Evolutionary conservation across 73 alveolate species (phyloP).

Genomic region (Uronychia binucleata): DNA sequence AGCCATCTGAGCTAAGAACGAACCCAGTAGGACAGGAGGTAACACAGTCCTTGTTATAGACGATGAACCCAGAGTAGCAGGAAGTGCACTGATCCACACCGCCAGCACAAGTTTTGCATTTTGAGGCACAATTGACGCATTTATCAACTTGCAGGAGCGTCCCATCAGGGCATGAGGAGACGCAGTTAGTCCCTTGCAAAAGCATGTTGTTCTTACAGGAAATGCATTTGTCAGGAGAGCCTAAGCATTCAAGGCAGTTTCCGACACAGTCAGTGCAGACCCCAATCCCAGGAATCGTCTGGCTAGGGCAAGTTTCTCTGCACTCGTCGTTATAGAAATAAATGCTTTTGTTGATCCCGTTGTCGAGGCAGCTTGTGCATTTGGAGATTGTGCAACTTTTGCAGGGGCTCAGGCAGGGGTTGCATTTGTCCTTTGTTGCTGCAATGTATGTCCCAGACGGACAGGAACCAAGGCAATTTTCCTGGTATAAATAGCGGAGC

Average conservation of each 20-base stretch:
- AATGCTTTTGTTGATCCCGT: neutral
- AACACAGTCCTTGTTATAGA: constrained; percentile 11
- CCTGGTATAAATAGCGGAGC: neutral
- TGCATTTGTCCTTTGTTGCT: constrained; percentile 7
- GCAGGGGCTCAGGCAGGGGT: constrained; percentile 26
- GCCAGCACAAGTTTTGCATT: constrained; percentile 36
- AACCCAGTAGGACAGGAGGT: constrained; percentile 21
- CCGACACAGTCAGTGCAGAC: neutral
- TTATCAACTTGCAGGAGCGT: neutral
- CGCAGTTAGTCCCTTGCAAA: neutral
- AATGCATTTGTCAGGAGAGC: neutral
- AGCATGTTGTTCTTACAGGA: neutral
- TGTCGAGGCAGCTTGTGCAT: neutral
- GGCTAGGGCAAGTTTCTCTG: neutral
- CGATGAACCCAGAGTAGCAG: constrained; percentile 11
- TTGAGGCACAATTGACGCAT: constrained; percentile 22
- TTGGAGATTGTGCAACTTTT: constrained; percentile 1
- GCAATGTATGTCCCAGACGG: constrained; percentile 7
- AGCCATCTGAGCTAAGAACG: neutral
- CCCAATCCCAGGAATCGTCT: neutral
- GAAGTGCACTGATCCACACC: constrained; percentile 8
- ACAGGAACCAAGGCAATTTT: constrained; percentile 10
- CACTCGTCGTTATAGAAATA: neutral
- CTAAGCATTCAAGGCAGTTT: neutral
- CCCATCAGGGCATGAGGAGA: neutral